A percentile compares a stretch with the other conserved stretches of the same genome.
These are phyloP conservation scores for Tetrapisispora nanseiensis DNA, from an alignment of 805 yeast species.

Conservation along the genomic window DNA sequence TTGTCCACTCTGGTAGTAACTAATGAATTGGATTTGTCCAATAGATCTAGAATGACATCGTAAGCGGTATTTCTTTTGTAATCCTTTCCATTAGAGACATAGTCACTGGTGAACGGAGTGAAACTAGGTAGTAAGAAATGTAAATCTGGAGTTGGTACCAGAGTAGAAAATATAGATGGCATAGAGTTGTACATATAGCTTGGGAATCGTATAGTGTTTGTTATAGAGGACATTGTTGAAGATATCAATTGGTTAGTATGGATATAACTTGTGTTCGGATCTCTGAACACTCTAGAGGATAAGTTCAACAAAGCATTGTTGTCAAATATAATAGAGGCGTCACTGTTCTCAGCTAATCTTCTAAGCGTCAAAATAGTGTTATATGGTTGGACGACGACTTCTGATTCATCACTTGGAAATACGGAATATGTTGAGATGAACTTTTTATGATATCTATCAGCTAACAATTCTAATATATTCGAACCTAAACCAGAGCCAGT, in stretches of 20 bases:
- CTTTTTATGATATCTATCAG: slow-evolving; percentile 77
- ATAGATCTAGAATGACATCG: slow-evolving; percentile 73
- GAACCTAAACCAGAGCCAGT: slow-evolving; percentile 97
- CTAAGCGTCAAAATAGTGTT: slow-evolving; percentile 76
- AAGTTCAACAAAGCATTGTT: slow-evolving; percentile 73
- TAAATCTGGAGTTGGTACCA: slow-evolving; percentile 77
- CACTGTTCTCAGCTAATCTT: slow-evolving; percentile 75
- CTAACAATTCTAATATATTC: slow-evolving; percentile 60
- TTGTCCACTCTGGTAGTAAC: slow-evolving; percentile 38
- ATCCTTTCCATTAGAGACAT: slow-evolving; percentile 47
- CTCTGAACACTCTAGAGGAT: slow-evolving; percentile 50
- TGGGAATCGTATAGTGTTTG: slow-evolving; percentile 86
- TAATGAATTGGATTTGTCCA: slow-evolving; percentile 72
- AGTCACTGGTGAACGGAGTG: slow-evolving; percentile 68
- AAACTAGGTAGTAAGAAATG: slow-evolving; percentile 68
- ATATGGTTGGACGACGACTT: slow-evolving; percentile 97
- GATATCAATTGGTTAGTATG: slow-evolving; percentile 83
- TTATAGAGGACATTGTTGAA: slow-evolving; percentile 70
- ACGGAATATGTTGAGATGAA: slow-evolving; percentile 77
- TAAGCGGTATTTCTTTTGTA: slow-evolving; percentile 67
- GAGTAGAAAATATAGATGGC: slow-evolving; percentile 68
- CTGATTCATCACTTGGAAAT: slow-evolving; percentile 74
- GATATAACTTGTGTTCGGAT: slow-evolving; percentile 51
- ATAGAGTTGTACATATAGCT: slow-evolving; percentile 82
- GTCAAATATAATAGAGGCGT: slow-evolving; percentile 82